A percentile compares a stretch with the other conserved stretches of the same genome.
phyloP scores from a whole-genome alignment of 2,329 filamentous ascomycete genomes.

The Cladophialophora bantiana region DNA sequence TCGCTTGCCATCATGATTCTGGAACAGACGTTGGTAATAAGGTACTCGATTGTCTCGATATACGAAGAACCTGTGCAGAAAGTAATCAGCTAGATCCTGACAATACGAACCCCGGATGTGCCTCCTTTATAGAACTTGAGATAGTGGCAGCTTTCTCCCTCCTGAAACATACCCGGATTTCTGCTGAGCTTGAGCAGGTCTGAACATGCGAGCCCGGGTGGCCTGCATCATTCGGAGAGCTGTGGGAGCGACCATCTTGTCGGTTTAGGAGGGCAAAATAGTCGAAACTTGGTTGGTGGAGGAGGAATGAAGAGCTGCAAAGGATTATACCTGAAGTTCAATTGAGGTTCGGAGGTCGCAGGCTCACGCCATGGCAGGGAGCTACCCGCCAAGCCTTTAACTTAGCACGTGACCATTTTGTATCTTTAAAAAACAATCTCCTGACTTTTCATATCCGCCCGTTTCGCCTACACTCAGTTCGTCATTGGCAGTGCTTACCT shows the following conservation, averaged over 20 bases:
- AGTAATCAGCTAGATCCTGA: constrained; percentile 2
- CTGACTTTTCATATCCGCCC: constrained; percentile 20
- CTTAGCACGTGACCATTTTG: constrained; percentile 23
- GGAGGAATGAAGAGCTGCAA: constrained; percentile 22
- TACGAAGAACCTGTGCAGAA: constrained; percentile 50
- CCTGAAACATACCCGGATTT: constrained; percentile 32
- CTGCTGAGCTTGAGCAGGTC: constrained; percentile 32
- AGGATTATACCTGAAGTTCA: constrained; percentile 7
- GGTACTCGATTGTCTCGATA: constrained; percentile 73
- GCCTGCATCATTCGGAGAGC: constrained; percentile 42
- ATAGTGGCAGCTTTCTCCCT: constrained; percentile 2
- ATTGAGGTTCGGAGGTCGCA: constrained; percentile 23
- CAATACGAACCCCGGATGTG: neutral
- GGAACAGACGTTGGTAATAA: constrained; percentile 71
- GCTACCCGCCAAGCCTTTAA: constrained; percentile 27
- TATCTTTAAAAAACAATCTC: constrained; percentile 24
- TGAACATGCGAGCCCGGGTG: constrained; percentile 39
- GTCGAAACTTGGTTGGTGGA: neutral
- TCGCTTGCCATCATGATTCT: constrained; percentile 70
- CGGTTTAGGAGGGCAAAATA: constrained; percentile 12
- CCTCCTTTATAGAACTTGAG: neutral
- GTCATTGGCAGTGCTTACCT: constrained; percentile 7
- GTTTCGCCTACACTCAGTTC: constrained; percentile 6
- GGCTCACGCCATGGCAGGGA: constrained; percentile 6
- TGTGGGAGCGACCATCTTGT: constrained; percentile 41